Conservation (phyloP, 805 yeast genomes). For the Metschnikowia borealis region DNA sequence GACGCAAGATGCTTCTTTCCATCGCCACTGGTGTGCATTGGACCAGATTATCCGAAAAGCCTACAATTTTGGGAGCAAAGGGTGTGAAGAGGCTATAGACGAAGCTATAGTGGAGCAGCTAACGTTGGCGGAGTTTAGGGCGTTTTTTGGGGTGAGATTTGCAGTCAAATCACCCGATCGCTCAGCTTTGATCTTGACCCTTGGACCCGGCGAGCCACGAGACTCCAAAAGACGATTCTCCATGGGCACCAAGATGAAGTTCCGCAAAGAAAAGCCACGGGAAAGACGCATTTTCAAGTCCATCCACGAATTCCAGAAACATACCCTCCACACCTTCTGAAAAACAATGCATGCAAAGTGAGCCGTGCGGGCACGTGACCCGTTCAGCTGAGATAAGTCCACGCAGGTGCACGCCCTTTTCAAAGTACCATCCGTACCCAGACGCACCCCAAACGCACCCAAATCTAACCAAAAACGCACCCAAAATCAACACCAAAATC, state of each 20-base stretch:
- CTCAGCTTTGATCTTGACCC: slow-evolving; percentile 27
- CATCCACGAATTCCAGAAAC: neutral
- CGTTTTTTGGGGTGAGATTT: slow-evolving; percentile 32
- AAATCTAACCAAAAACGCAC: no score
- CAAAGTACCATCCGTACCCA: neutral
- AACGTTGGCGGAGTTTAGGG: slow-evolving; percentile 27
- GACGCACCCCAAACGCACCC: no score
- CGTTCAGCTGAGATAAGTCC: no score
- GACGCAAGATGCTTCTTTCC: slow-evolving; percentile 13
- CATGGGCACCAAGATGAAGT: neutral
- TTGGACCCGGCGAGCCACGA: neutral
- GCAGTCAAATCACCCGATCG: slow-evolving; percentile 34
- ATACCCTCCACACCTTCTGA: neutral
- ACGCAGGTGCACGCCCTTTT: no score
- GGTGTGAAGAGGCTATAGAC: slow-evolving; percentile 35
- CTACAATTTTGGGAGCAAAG: slow-evolving; percentile 35
- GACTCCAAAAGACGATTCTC: neutral
- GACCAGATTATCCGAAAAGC: slow-evolving; percentile 46
- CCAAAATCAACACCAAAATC: no score
- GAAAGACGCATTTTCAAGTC: neutral
- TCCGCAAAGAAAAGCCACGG: neutral
- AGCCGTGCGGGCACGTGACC: no score
- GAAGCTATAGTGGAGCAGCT: slow-evolving; percentile 25
- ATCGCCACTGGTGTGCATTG: slow-evolving; percentile 44
- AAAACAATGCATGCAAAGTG: no score